phyloP scores from a whole-genome alignment of 2,329 filamentous ascomycete genomes.

The Rugonectria rugulosa region DNA sequence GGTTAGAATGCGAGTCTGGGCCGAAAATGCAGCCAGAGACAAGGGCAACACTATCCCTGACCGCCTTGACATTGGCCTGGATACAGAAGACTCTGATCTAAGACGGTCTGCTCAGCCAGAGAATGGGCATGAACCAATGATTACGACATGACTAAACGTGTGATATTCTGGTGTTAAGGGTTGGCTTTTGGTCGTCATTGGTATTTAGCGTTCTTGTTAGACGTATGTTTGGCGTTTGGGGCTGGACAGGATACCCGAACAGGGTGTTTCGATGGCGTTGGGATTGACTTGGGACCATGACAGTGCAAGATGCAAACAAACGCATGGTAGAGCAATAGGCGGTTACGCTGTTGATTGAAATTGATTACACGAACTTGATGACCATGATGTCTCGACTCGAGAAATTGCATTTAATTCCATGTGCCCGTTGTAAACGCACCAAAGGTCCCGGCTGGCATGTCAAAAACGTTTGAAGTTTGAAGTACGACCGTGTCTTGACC shows the following conservation, averaged over 20 bases:
- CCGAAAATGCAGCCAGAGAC: constrained; percentile 68
- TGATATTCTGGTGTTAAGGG: constrained; percentile 25
- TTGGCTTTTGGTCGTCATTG: constrained; percentile 19
- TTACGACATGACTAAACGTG: constrained; percentile 49
- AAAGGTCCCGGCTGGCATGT: no score
- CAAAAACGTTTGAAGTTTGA: neutral
- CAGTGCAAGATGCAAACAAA: no score
- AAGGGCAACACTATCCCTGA: constrained; percentile 43
- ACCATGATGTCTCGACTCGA: neutral
- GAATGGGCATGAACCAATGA: constrained; percentile 60
- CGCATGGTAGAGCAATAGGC: neutral
- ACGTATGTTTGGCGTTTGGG: no score
- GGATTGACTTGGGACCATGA: neutral
- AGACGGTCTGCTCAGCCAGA: constrained; percentile 37
- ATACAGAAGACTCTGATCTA: constrained; percentile 45
- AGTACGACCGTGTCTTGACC: constrained; percentile 28
- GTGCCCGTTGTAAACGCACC: neutral
- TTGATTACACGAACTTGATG: neutral
- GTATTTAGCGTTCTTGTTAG: constrained; percentile 33
- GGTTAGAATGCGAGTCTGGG: constrained; percentile 84
- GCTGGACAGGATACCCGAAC: constrained; percentile 22
- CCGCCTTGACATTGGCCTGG: constrained; percentile 47
- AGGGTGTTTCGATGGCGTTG: constrained; percentile 26
- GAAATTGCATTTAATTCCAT: neutral
- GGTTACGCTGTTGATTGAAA: neutral